These are phyloP conservation scores for Clitopilus hobsonii DNA, from an alignment of 768 basidiomycete genomes.

Conservation along the genomic window DNA sequence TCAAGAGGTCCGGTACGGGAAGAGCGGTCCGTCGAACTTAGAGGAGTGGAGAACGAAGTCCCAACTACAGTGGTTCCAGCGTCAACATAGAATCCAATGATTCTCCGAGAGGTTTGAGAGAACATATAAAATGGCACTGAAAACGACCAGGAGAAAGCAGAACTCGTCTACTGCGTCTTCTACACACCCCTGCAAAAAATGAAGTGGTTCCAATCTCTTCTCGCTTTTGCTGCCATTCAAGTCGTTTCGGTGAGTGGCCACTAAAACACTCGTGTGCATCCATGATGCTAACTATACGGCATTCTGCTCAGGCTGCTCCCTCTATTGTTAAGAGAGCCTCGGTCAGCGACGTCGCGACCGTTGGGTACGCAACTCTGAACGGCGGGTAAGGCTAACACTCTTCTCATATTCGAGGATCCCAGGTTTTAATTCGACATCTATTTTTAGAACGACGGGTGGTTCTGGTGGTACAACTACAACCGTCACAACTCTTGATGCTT, in stretches of 20 bases:
- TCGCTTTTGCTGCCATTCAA: conserved; percentile 26
- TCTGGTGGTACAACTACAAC: conserved; percentile 35
- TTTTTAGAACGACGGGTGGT: conserved; percentile 32
- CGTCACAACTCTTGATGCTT: conserved; percentile 32
- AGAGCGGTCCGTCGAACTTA: background rate
- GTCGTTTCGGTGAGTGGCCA: conserved; percentile 18
- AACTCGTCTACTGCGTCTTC: background rate
- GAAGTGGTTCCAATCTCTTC: conserved; percentile 28
- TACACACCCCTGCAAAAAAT: conserved; percentile 13
- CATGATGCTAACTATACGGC: background rate
- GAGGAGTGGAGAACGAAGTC: background rate
- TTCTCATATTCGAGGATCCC: too few species aligned
- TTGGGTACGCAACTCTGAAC: conserved; percentile 36
- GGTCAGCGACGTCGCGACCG: conserved; percentile 28
- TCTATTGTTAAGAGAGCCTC: conserved; percentile 30
- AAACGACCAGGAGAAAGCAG: background rate
- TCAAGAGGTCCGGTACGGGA: background rate
- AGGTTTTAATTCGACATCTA: too few species aligned
- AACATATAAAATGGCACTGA: background rate
- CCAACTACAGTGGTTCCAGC: background rate
- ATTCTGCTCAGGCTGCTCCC: conserved; percentile 9
- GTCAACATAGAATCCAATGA: background rate
- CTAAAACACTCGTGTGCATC: background rate
- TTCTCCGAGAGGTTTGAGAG: background rate
- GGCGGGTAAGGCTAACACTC: conserved; percentile 34